phyloP scores from a whole-genome alignment of 768 basidiomycete species.

The Naganishia vishniacii region DNA sequence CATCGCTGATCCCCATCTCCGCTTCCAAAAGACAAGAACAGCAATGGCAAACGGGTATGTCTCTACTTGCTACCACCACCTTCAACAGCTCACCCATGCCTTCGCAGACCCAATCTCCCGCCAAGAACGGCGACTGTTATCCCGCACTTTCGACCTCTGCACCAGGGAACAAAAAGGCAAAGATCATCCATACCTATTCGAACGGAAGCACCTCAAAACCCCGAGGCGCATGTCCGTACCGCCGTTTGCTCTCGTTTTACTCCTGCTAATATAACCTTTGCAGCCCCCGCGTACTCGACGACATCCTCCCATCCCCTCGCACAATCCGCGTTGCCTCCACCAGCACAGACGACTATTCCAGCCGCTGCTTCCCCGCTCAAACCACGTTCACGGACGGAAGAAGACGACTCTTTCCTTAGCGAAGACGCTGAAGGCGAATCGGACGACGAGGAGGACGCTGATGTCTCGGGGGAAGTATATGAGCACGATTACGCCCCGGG shows the following conservation, averaged over 20 bases:
- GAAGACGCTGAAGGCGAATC: constrained; percentile 50
- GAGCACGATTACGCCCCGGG: constrained; percentile 16
- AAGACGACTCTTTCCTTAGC: not conserved
- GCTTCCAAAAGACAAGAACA: not conserved
- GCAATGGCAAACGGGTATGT: constrained; percentile 15
- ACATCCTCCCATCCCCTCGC: constrained; percentile 21
- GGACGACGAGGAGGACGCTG: constrained; percentile 51
- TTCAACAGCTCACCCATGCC: not conserved
- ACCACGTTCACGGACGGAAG: not conserved
- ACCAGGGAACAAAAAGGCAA: not conserved
- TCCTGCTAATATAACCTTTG: not conserved
- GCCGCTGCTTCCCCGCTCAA: constrained; percentile 3
- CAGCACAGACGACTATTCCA: too few species aligned
- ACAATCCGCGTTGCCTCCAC: constrained; percentile 19
- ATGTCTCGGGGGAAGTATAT: too few species aligned
- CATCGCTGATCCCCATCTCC: not conserved
- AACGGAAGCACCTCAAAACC: not conserved
- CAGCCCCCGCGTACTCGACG: not conserved
- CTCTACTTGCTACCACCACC: too few species aligned
- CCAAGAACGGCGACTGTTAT: constrained; percentile 10
- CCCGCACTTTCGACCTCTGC: not conserved
- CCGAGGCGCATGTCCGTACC: not conserved
- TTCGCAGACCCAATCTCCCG: not conserved
- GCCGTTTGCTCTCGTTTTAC: not conserved
- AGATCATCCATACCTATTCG: constrained; percentile 2